phyloP scores from a whole-genome alignment of 768 basidiomycete species.

The Mycena vulgaris region DNA sequence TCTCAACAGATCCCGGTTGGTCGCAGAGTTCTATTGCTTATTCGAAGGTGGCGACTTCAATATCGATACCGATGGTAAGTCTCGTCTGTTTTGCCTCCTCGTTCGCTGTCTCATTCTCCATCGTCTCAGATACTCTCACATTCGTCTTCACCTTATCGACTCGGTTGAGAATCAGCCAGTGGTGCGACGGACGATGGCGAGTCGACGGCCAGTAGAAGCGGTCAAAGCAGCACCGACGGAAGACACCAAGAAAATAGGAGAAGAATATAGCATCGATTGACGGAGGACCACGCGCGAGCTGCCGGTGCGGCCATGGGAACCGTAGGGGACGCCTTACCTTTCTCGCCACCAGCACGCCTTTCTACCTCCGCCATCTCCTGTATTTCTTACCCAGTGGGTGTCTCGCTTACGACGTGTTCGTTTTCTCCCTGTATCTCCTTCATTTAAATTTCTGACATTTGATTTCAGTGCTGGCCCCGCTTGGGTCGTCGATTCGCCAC shows the following conservation, averaged over 20 bases:
- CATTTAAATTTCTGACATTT: not conserved
- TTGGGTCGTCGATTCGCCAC: not conserved
- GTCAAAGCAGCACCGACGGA: not conserved
- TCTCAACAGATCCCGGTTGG: not conserved
- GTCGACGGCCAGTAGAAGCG: constrained; percentile 1
- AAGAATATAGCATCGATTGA: not conserved
- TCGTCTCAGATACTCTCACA: not conserved
- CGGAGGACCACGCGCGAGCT: constrained; percentile 12
- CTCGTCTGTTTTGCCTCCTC: not conserved
- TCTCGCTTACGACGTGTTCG: constrained; percentile 5
- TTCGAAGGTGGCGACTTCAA: not conserved
- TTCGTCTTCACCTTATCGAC: not conserved
- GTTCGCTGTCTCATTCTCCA: not conserved
- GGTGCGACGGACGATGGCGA: not conserved
- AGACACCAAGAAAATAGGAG: not conserved
- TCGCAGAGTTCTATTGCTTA: not conserved
- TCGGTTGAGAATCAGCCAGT: not conserved
- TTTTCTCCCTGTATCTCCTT: not conserved
- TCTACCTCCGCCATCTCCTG: not conserved
- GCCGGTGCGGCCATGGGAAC: constrained; percentile 11
- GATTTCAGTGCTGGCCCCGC: constrained; percentile 1
- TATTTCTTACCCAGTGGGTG: not conserved
- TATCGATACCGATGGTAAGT: not conserved
- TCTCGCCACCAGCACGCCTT: constrained; percentile 9
- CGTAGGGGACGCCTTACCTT: constrained; percentile 7